Conservation (phyloP, 2,329 filamentous ascomycete species). For the Rutstroemia sydowiana region DNA sequence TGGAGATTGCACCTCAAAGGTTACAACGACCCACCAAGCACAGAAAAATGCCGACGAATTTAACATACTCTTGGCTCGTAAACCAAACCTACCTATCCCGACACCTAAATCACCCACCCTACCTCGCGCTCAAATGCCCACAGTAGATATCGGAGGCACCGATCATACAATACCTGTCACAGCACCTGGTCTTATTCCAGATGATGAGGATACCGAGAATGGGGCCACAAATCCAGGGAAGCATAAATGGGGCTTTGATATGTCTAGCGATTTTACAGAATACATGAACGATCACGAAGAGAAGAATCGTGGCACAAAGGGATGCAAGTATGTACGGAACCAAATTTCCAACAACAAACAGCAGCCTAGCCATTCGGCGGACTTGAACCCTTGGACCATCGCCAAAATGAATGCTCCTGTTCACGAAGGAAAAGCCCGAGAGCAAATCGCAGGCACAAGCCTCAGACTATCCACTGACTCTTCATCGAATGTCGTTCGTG, state of each 20-base stretch:
- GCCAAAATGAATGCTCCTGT: constrained; percentile 31
- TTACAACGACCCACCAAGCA: background rate
- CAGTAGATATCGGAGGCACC: too few relatives aligned
- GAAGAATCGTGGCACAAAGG: background rate
- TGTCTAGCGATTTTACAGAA: constrained; percentile 40
- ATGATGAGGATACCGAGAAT: background rate
- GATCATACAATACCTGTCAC: too few relatives aligned
- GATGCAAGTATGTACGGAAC: background rate
- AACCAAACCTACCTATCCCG: background rate
- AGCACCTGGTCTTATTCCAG: too few relatives aligned
- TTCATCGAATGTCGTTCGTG: background rate
- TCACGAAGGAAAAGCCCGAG: background rate
- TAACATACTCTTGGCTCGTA: constrained; percentile 23
- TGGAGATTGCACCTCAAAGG: constrained; percentile 10
- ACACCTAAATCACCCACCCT: background rate
- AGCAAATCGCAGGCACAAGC: background rate
- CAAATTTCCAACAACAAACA: background rate
- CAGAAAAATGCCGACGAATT: constrained; percentile 14
- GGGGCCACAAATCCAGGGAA: background rate
- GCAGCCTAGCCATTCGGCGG: background rate
- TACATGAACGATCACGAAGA: constrained; percentile 31
- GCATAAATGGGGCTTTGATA: constrained; percentile 33
- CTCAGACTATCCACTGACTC: background rate
- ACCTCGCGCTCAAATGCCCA: too few relatives aligned
- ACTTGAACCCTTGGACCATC: constrained; percentile 35